These are phyloP conservation scores for Krasilnikovozyma curviuscula DNA, from an alignment of 768 basidiomycete genomes.

Conservation along the genomic window DNA sequence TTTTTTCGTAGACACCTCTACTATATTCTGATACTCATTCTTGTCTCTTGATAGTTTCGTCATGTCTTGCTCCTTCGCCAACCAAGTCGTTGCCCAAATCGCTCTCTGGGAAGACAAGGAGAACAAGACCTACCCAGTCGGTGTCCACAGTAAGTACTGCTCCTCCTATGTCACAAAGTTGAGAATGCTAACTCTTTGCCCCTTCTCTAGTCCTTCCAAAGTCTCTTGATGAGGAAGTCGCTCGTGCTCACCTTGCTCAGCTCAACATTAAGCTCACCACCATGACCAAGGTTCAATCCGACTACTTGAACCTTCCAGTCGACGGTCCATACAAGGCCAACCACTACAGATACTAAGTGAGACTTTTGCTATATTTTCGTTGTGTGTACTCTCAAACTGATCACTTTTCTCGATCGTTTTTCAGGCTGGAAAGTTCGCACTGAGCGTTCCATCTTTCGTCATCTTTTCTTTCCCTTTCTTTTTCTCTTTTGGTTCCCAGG, in stretches of 20 bases:
- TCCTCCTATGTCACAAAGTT: not conserved
- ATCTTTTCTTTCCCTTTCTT: no score
- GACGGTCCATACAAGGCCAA: slow-evolving; percentile 53
- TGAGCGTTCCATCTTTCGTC: no score
- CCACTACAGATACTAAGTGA: no score
- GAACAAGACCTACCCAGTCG: slow-evolving; percentile 77
- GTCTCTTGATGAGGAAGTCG: slow-evolving; percentile 97
- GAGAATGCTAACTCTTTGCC: not conserved
- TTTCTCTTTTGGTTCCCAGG: no score
- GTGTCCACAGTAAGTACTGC: slow-evolving; percentile 74
- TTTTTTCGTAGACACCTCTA: not conserved
- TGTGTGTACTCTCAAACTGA: no score
- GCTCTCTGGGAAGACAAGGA: slow-evolving; percentile 87
- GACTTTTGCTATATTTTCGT: no score
- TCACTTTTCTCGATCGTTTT: no score
- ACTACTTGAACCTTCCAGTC: slow-evolving; percentile 76
- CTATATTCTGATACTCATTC: not conserved
- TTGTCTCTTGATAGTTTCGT: no score
- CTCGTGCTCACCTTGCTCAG: slow-evolving; percentile 77
- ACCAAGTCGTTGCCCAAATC: slow-evolving; percentile 96
- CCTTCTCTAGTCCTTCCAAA: slow-evolving; percentile 24
- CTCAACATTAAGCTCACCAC: slow-evolving; percentile 85
- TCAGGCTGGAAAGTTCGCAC: no score
- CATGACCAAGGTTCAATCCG: slow-evolving; percentile 44
- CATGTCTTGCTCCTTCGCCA: slow-evolving; percentile 99